Evolutionary conservation across 208 protist genomes (phyloP).

Genomic region (Kentomonas sorsogonicus): DNA sequence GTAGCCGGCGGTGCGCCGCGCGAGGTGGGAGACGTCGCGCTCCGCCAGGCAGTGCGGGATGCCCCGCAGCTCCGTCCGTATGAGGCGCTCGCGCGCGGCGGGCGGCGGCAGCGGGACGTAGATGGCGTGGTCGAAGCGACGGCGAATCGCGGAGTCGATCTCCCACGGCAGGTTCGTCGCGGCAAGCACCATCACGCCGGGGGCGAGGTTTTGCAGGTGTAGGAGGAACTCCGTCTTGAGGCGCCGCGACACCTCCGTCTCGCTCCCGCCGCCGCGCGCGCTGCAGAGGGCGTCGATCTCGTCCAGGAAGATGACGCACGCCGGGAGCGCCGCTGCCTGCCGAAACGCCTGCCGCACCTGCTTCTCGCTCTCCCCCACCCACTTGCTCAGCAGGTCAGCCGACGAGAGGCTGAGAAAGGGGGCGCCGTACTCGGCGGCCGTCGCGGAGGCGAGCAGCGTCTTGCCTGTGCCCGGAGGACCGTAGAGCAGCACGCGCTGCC

Average conservation of each 20-base stretch:
- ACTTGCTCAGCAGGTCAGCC: constrained; percentile 95
- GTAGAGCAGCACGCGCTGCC: constrained; percentile 96
- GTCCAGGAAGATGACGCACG: constrained; percentile 91
- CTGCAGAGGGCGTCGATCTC: constrained; percentile 92
- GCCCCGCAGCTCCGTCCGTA: constrained; percentile 25
- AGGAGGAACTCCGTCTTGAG: constrained; percentile 99
- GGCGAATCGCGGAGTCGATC: constrained; percentile 79
- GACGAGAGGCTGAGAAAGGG: constrained; percentile 91
- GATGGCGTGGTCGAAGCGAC: constrained; percentile 86
- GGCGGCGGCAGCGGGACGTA: constrained; percentile 74
- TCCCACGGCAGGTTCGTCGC: constrained; percentile 92
- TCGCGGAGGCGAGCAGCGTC: constrained; percentile 97
- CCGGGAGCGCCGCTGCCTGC: constrained; percentile 30
- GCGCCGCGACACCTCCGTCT: constrained; percentile 88
- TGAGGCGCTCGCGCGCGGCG: constrained; percentile 24
- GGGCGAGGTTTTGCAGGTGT: constrained; percentile 70
- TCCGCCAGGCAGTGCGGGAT: constrained; percentile 33
- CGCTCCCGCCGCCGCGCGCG: constrained; percentile 49
- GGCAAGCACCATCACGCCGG: constrained; percentile 69
- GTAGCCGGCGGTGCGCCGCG: constrained; percentile 46
- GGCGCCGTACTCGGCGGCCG: constrained; percentile 90
- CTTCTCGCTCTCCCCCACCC: constrained; percentile 96
- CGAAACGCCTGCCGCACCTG: constrained; percentile 93
- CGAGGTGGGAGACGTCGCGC: constrained; percentile 30
- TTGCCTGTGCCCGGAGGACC: constrained; percentile 97